Percentiles rank a stretch among this genome's conserved stretches.
Conservation (phyloP, 2,329 filamentous ascomycete genomes). For the Hypomyces perniciosus region DNA sequence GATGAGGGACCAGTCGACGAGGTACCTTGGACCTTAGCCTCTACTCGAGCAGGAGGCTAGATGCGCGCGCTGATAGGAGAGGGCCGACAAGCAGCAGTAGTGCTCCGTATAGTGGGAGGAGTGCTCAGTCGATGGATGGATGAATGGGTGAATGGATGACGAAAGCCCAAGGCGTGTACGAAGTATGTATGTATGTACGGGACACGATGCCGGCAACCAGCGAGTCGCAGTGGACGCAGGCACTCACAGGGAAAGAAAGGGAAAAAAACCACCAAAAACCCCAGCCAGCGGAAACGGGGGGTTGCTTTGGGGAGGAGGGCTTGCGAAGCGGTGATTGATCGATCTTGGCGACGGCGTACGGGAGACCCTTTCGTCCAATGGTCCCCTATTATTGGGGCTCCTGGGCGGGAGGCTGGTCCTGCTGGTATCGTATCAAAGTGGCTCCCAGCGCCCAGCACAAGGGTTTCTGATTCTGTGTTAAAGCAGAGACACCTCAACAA, state of each 20-base stretch:
- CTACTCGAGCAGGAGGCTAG: neutral
- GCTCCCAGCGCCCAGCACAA: neutral
- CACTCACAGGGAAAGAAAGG: neutral
- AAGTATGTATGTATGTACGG: neutral
- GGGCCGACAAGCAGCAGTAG: neutral
- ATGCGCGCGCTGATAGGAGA: conserved; percentile 1
- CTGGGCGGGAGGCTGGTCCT: conserved; percentile 5
- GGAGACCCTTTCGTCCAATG: conserved; percentile 2
- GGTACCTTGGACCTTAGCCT: neutral
- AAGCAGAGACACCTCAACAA: conserved; percentile 2
- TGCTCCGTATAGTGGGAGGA: neutral
- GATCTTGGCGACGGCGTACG: neutral
- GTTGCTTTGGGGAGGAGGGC: neutral
- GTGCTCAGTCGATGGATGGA: neutral
- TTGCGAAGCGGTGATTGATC: conserved; percentile 2
- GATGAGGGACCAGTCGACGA: neutral
- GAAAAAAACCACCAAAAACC: neutral
- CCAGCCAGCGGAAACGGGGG: neutral
- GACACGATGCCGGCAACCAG: neutral
- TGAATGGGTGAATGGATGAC: neutral
- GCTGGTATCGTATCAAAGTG: conserved; percentile 10
- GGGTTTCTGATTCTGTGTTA: neutral
- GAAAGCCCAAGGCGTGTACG: neutral
- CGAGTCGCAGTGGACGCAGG: too few species aligned
- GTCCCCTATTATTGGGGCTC: conserved; percentile 10